Base-by-base conservation (phyloP, 2,329 filamentous ascomycete species). In the Monilinia laxa region DNA sequence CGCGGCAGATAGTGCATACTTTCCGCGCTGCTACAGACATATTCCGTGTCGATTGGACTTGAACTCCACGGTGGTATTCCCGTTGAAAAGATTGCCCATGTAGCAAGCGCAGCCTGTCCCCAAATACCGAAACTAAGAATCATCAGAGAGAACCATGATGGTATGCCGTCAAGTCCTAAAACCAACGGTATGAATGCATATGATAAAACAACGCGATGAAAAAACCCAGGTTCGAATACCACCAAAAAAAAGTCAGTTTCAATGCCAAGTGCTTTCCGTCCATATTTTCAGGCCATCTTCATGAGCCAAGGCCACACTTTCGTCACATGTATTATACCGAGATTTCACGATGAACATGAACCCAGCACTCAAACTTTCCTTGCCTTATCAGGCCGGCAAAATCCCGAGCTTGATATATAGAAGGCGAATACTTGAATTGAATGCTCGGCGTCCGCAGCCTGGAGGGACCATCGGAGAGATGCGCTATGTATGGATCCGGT, bases 91-190 rank as follows among this genome's bases (percentile, higher is more conserved):
- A 62, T 4, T 23, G 58, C 7, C 45, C 20, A 62, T 2, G 18
- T 62, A 10, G 58, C 14, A 3, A 62, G 18, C 18, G 3, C 58
- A 14, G 45, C 58, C 49, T 62, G 45, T 3, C 2, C 16, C 9
- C 51, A 3, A 25, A 38, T 16, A 25, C 58, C 38, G 14, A 14
- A 4, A 3, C 28, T n/a, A 1, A 62, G 45, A 23, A 23, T 47
- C 1, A 60, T 23, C 12, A 23, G 0, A 23, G 20, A 10, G 5
- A 23, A 0, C 10, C 10, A 11, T 18, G 5, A 4, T 42, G 28
- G 16, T 28, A 12, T 18, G 10, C 0, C 1, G 23, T 6, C 16
- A 0, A 9, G 6, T 1, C 4, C 25, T 7, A 49, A 6, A 1
- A 4, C 6, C 18, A 16, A 45, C 4, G 42, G 4, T 49, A 20